These are phyloP conservation scores for Gonapodya prolifera DNA, from an alignment of 192 early-diverging fungal species.

Conservation along the genomic window DNA sequence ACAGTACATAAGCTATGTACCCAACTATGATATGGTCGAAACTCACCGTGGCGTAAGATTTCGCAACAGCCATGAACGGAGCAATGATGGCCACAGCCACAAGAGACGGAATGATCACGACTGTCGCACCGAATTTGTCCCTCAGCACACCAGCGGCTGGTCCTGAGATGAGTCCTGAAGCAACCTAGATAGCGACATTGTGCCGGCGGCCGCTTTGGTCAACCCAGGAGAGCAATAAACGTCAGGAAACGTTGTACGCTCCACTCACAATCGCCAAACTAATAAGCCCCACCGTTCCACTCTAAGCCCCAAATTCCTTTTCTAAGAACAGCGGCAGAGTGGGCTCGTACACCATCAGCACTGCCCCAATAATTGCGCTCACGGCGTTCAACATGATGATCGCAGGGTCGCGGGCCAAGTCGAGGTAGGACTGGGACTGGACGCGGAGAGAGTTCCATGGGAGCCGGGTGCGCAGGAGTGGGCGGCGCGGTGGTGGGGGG, in stretches of 20 bases:
- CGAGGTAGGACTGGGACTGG: background rate
- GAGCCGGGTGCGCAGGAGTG: background rate
- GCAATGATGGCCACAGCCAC: background rate
- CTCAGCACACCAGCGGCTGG: background rate
- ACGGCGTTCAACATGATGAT: background rate
- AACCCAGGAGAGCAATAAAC: no score
- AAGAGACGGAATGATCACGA: background rate
- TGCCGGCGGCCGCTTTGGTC: no score
- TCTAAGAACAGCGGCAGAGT: conserved; percentile 38
- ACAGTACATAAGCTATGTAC: background rate
- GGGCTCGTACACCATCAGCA: conserved; percentile 19
- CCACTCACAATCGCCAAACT: conserved; percentile 51
- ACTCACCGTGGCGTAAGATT: background rate
- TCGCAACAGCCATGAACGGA: background rate
- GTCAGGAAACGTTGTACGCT: no score
- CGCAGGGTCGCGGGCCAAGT: background rate
- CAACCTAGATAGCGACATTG: no score
- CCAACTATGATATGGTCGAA: background rate
- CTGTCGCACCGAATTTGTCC: background rate
- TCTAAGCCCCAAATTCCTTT: conserved; percentile 17
- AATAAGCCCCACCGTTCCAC: conserved; percentile 39
- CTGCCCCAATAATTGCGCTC: background rate
- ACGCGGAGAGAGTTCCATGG: background rate
- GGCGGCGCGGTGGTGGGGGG: no score
- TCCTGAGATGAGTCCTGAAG: background rate